Evolutionary conservation across 352 stramenopile genomes (phyloP), one percentile per base, ranked within the genome.

Genomic region (Globisporangium uncinulatum): DNA sequence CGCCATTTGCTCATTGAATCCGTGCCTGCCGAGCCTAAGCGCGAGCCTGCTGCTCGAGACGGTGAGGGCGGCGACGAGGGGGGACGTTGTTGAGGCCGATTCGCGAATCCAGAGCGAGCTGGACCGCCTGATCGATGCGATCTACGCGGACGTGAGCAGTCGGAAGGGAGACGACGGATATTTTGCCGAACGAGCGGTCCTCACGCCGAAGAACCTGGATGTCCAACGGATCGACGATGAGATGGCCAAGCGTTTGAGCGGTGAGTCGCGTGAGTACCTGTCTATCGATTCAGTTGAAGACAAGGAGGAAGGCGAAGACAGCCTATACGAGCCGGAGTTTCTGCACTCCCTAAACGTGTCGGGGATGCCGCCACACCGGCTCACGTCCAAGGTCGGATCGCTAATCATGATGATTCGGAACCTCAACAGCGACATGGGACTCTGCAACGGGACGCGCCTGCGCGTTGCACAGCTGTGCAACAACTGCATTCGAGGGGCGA

Each of bases 1-100:
- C 96, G 99, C 70, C 96, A 99, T 73, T 96, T 85, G 15, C 96
- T 96, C 49, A 99, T 99, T 69, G 94, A 99, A 29, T 4, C 24
- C 74, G 96, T 99, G 75, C 96, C 99, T 62, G 96, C 95, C 56
- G 97, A 99, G 77, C 88, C 99, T 63, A 99, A 99, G 80, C 97
- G 98, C 74, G 34, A 39, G 5, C 34, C 34, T 7, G 34, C 34
- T 13, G 34, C 5, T 39, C 2, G 8, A 39, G 34, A 39, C 10
- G 34, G 10, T 2, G 34, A 8, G 34, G 10, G 8, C 34, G 34
- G 34, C 7, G 7, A 39, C 34, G 34, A 39, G 34, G 10, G 8
- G n/a, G 10, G 5, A 39, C 34, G 8, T 2, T 39, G 34, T 7
- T 6, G 34, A 39, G 7, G 10, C 1, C 2, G 34, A 8, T 9